Base-by-base conservation (phyloP, 768 basidiomycete species). In the Leucocoprinus leucothites region DNA sequence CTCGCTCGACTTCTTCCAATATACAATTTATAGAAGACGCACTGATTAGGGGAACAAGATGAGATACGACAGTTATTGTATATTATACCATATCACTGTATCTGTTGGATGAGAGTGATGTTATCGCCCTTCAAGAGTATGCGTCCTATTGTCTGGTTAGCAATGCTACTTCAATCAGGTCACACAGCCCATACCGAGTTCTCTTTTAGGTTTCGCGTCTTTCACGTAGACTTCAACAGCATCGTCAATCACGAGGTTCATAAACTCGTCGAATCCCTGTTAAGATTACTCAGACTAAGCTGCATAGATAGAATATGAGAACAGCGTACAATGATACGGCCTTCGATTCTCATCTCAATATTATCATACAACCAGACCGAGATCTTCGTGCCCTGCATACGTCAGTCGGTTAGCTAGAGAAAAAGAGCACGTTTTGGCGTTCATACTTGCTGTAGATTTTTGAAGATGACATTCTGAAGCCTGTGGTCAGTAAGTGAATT, bases 231-330 rank as follows among this genome's bases (percentile, higher is more conserved):
- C 87, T 70, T 99, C 96, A 49, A 84, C 82, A 42, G 95, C 93
- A 47, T 97, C 91, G 62, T 99, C 96, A 21, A 99, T 74, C 34
- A 98, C 91, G 26, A 99, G 74, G 67, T 99, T 99, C 96, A 99
- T 99, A 74, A 98, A 99, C 70, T 99, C 96, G 67, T 99, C 96
- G 64, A 99, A 99, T 38, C 96, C 95, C 96, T 98, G 66, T n/a
- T 38, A 57, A 61, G 56, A 48, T 35, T 43, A 13, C 47, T 41
- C 38, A 38, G 38, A 38, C 38, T n/a, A 38, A 38, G 50, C 43
- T 52, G 44, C 51, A 56, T 24, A 45, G 38, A 48, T 47, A 34
- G 46, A 28, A 21, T 41, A 56, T 51, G 28, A 50, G 24, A 54
- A 86, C 31, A 31, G 11, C 91, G 72, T 73, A 98, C 96, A 74